phyloP scores from a whole-genome alignment of 2,329 filamentous ascomycete species.

The Botrytis sinoallii region DNA sequence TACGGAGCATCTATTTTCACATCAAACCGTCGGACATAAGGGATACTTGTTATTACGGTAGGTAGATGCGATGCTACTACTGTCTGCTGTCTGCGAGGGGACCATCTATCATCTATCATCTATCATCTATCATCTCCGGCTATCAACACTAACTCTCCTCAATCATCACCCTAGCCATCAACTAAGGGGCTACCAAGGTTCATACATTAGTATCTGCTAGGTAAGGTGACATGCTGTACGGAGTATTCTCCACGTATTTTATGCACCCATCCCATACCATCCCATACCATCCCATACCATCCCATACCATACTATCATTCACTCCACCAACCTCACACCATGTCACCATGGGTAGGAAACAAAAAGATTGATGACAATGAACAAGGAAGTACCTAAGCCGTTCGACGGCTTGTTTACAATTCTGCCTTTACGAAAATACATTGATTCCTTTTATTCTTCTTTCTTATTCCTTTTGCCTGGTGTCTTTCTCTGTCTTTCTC shows the following conservation, averaged over 20 bases:
- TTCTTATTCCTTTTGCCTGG: background rate
- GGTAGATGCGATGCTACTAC: background rate
- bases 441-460: background rate
- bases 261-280: background rate
- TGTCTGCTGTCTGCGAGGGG: background rate
- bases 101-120: background rate
- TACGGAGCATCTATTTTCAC: background rate
- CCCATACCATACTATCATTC: background rate
- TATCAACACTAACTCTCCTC: background rate
- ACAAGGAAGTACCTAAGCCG: background rate
- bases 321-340: background rate
- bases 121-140: too few species aligned
- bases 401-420: background rate
- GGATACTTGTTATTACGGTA: background rate
- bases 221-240: background rate
- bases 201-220: slow-evolving; percentile 11
- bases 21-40: background rate
- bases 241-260: slow-evolving; percentile 4
- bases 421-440: background rate
- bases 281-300: too few species aligned
- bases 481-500: background rate
- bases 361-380: background rate
- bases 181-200: slow-evolving; percentile 4
- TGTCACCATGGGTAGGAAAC: background rate
- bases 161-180: background rate